These are phyloP conservation scores for Phaffomyces thermotolerans DNA, from an alignment of 805 yeast genomes.

Conservation along the genomic window DNA sequence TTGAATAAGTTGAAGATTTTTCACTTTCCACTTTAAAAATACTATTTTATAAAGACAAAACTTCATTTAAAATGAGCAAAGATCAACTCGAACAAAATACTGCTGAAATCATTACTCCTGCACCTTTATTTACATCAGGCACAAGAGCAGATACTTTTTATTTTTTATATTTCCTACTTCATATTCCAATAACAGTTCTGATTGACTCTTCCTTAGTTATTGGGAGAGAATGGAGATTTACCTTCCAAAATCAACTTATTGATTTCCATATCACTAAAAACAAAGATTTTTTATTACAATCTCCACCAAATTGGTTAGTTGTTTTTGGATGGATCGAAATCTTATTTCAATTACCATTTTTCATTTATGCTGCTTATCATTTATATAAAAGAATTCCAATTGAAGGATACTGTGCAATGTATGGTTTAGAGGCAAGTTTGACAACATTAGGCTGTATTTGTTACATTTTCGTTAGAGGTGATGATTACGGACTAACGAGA, in stretches of 20 bases:
- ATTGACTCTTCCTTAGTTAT: slow-evolving; percentile 70
- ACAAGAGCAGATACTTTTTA: slow-evolving; percentile 35
- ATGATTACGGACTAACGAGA: slow-evolving; percentile 24
- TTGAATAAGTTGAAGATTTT: not conserved
- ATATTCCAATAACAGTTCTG: slow-evolving; percentile 66
- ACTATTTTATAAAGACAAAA: too few species aligned
- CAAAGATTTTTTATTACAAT: slow-evolving; percentile 60
- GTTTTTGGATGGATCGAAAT: slow-evolving; percentile 69
- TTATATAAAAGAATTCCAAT: slow-evolving; percentile 29
- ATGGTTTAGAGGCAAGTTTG: slow-evolving; percentile 77
- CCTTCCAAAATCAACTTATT: slow-evolving; percentile 42
- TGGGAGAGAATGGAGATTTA: slow-evolving; percentile 42
- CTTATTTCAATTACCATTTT: slow-evolving; percentile 73
- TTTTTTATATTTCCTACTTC: slow-evolving; percentile 49
- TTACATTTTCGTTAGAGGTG: slow-evolving; percentile 34
- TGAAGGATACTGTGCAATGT: slow-evolving; percentile 43
- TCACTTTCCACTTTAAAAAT: not conserved
- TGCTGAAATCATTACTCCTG: too few species aligned
- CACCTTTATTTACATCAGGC: not conserved
- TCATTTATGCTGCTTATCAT: slow-evolving; percentile 38
- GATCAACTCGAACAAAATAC: too few species aligned
- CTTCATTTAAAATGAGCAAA: too few species aligned
- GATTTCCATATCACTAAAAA: slow-evolving; percentile 55
- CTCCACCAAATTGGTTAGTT: slow-evolving; percentile 66
- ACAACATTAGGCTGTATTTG: slow-evolving; percentile 71